Percentiles rank a stretch among this genome's conserved stretches.
phyloP scores from a whole-genome alignment of 164 flowering plant genomes.

The Vitis rotundifolia region DNA sequence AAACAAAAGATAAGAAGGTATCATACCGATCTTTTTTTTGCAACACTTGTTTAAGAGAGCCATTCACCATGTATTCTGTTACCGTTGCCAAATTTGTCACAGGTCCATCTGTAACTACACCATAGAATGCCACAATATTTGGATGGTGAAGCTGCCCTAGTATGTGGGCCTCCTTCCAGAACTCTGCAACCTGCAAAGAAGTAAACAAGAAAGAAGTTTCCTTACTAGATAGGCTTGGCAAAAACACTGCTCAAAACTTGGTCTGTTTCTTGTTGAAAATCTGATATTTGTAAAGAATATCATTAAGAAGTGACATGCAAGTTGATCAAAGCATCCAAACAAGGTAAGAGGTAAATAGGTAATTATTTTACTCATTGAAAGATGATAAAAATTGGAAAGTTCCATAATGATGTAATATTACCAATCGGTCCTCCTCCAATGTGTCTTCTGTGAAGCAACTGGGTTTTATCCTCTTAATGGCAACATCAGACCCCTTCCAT shows the following conservation, averaged over 20 bases:
- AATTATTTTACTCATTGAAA: too few species aligned
- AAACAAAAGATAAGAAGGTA: not conserved
- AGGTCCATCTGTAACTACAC: conserved; percentile 53
- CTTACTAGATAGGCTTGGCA: too few species aligned
- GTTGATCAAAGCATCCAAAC: too few species aligned
- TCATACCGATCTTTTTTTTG: conserved; percentile 42
- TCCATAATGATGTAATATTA: conserved; percentile 7
- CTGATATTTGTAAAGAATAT: too few species aligned
- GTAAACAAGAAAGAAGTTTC: not conserved
- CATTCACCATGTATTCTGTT: conserved; percentile 59
- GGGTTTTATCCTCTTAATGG: conserved; percentile 39
- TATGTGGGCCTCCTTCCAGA: conserved; percentile 52
- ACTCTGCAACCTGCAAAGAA: conserved; percentile 31
- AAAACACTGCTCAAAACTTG: too few species aligned
- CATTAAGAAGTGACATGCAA: too few species aligned
- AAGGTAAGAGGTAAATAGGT: too few species aligned
- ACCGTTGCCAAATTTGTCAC: conserved; percentile 37
- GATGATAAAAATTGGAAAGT: not conserved
- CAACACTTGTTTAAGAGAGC: conserved; percentile 51
- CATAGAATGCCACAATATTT: conserved; percentile 51
- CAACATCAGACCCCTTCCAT: conserved; percentile 53
- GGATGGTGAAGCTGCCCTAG: conserved; percentile 51
- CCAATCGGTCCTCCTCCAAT: conserved; percentile 34
- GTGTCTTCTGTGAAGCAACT: conserved; percentile 32
- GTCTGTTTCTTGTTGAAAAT: too few species aligned